Evolutionary conservation across 1,284 basidiomycete genomes (phyloP).

Genomic region (Mixia osmundae): DNA sequence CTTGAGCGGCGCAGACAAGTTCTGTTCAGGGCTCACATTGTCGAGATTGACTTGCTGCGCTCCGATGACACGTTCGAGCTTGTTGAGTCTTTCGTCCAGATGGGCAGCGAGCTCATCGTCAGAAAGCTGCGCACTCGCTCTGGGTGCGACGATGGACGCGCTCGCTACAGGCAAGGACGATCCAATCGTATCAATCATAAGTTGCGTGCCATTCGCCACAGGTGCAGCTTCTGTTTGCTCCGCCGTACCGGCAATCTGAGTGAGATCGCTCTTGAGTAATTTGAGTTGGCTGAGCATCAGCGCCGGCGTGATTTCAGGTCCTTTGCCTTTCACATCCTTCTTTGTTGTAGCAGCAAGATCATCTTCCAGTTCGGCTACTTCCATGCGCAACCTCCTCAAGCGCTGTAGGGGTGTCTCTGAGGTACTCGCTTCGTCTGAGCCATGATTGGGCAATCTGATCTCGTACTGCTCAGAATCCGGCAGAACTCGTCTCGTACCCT

Average conservation of each 20-base stretch:
- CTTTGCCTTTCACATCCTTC: not conserved
- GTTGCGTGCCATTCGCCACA: too few species aligned
- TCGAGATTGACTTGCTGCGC: not conserved
- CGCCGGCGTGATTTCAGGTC: not conserved
- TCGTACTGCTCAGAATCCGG: not conserved
- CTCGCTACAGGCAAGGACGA: slow-evolving; percentile 1
- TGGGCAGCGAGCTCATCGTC: not conserved
- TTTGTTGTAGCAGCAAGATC: not conserved
- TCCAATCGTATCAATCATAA: too few species aligned
- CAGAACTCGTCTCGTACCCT: not conserved
- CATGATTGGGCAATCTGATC: not conserved
- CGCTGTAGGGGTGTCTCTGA: not conserved
- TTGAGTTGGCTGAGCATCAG: not conserved
- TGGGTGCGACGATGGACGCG: slow-evolving; percentile 3
- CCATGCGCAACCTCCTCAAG: not conserved
- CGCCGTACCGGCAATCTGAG: not conserved
- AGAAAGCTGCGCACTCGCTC: not conserved
- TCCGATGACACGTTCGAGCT: not conserved
- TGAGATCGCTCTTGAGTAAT: not conserved
- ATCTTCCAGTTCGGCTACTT: slow-evolving; percentile 1
- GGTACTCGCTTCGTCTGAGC: not conserved
- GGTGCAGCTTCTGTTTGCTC: not conserved
- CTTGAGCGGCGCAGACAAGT: too few species aligned
- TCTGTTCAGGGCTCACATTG: too few species aligned
- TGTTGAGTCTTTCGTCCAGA: too few species aligned